Base-by-base conservation (phyloP, 179 eudicot species). In the Silene noctiflora region DNA sequence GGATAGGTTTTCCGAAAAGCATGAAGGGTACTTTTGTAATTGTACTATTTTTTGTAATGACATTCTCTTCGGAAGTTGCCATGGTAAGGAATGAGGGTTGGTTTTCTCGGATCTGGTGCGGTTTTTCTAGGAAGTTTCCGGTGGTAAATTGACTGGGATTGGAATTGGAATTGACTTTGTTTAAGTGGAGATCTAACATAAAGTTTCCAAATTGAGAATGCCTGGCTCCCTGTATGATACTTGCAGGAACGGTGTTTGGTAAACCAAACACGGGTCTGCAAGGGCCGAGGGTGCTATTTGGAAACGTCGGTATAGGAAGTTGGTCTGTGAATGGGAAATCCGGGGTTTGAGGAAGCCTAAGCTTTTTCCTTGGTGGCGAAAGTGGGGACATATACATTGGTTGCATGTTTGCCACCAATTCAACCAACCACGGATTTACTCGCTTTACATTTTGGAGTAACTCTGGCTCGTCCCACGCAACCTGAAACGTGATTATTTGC, bases 211-310 rank as follows among this genome's bases (percentile, higher is more conserved):
- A 84, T 65, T 85, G 93, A 87, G 96, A 87, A 86, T 92, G 98
- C 98, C 98, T 94, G 97, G 94, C 90, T 90, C 92, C 98, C 98
- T 94, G 97, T 90, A 92, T 85, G 88, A 92, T 85, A 87, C 97
- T 88, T 84, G 96, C 89, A 87, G 93, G 66, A 44, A 79, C 78
- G 85, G 83, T 86, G 82, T 87, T 88, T 16, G 90, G 69, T 69
- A 84, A 81, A 83, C 84, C 86, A 77, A 80, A 80, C 71, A 84
- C 78, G 71, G 91, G 87, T 81, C 89, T 84, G 88, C 86, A 84
- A 67, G 86, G 81, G 72, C 88, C 78, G 61, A 87, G 80, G 83
- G 87, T 84, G 78, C 75, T 86, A 75, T 80, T 79, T 63, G 88
- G 77, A 78, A 84, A 89, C 29, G 90, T 77, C 72, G 91, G 87